Evolutionary conservation across 352 stramenopile genomes (phyloP).

Genomic region (Salisapilia sapeloensis): DNA sequence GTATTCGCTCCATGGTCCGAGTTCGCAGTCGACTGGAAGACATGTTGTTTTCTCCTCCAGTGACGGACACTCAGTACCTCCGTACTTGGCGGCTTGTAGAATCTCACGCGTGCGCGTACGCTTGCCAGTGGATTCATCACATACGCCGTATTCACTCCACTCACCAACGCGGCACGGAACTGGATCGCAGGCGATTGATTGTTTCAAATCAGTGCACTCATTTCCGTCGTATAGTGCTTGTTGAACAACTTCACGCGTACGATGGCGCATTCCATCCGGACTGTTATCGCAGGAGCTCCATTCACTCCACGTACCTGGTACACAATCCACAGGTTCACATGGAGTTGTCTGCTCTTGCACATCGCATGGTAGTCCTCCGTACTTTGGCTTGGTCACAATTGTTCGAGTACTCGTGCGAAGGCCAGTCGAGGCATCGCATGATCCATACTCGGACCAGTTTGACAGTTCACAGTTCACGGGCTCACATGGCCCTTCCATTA

Average conservation of each 20-base stretch:
- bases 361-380: constrained; percentile 18
- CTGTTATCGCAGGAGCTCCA: background rate
- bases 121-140: constrained; percentile 24
- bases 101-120: constrained; percentile 14
- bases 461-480: constrained; percentile 26
- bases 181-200: constrained; percentile 27
- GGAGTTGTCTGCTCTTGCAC: constrained; percentile 8
- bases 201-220: constrained; percentile 9
- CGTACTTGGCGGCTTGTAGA: constrained; percentile 7
- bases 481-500: constrained; percentile 18
- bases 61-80: constrained; percentile 10
- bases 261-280: background rate
- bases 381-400: constrained; percentile 11
- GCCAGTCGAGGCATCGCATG: constrained; percentile 18
- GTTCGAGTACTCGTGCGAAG: constrained; percentile 14
- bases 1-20: constrained; percentile 22
- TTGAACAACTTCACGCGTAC: background rate
- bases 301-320: constrained; percentile 12
- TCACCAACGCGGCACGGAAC: constrained; percentile 16
- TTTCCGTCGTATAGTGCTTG: too few species aligned
- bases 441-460: constrained; percentile 18
- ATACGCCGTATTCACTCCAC: constrained; percentile 31
- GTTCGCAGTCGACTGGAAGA: constrained; percentile 18
- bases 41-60: constrained; percentile 18
- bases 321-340: constrained; percentile 24